A percentile compares a stretch with the other conserved stretches of the same genome.
Evolutionary conservation across 2,329 filamentous ascomycete species (phyloP).

Genomic region (Penicillium sclerotigenum): DNA sequence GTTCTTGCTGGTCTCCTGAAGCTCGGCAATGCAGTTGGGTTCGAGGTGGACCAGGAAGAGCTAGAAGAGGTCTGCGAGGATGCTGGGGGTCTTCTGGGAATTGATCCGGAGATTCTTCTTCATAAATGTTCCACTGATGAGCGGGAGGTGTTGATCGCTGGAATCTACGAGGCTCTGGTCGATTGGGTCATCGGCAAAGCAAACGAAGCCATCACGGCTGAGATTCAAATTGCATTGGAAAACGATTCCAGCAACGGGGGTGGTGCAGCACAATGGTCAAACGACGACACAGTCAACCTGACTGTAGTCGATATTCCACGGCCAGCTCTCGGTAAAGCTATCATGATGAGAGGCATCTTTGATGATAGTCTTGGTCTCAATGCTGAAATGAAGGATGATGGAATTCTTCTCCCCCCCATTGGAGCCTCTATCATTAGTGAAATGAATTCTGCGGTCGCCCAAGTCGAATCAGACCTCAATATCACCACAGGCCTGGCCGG

Average conservation of each 20-base stretch:
- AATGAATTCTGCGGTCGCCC: conserved; percentile 76
- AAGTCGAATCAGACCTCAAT: conserved; percentile 74
- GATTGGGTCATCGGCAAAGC: conserved; percentile 92
- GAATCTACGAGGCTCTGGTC: conserved; percentile 88
- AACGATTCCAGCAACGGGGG: conserved; percentile 66
- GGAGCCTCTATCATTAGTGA: conserved; percentile 83
- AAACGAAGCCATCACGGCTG: conserved; percentile 75
- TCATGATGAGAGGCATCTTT: conserved; percentile 87
- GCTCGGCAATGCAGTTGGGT: conserved; percentile 84
- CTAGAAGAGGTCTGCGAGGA: conserved; percentile 88
- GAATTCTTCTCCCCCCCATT: conserved; percentile 68
- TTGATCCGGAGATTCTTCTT: conserved; percentile 79
- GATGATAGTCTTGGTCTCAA: conserved; percentile 93
- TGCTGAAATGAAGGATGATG: conserved; percentile 94
- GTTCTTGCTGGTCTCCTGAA: conserved; percentile 83
- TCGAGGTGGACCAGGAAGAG: conserved; percentile 76
- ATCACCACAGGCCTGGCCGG: conserved; percentile 65
- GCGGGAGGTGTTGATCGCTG: conserved; percentile 74
- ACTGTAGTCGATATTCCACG: conserved; percentile 84
- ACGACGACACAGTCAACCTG: conserved; percentile 80
- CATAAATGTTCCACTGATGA: conserved; percentile 80
- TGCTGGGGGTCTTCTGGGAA: conserved; percentile 76
- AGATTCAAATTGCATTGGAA: conserved; percentile 64
- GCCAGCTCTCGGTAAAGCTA: conserved; percentile 75
- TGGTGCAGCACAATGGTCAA: conserved; percentile 62